Evolutionary conservation across 2,329 filamentous ascomycete genomes (phyloP).

Genomic region (Bipolaris victoriae): DNA sequence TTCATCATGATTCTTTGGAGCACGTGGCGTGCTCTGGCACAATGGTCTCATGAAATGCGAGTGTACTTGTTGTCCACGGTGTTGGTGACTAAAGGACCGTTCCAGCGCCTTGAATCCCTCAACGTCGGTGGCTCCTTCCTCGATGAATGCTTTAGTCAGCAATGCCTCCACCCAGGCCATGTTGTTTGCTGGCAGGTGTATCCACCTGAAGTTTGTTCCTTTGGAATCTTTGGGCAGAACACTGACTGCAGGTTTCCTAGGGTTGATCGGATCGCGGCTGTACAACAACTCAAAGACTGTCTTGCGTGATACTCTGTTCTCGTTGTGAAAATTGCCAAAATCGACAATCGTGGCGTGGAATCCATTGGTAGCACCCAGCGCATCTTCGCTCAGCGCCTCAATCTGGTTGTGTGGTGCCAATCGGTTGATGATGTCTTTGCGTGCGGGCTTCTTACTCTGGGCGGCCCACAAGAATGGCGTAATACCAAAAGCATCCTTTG

Average conservation of each 20-base stretch:
- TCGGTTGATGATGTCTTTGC: constrained; percentile 51
- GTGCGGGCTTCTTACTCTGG: constrained; percentile 39
- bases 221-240: constrained; percentile 51
- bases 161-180: constrained; percentile 68
- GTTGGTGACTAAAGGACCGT: constrained; percentile 66
- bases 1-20: constrained; percentile 39
- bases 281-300: constrained; percentile 48
- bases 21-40: constrained; percentile 57
- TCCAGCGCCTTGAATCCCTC: constrained; percentile 68
- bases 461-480: constrained; percentile 54
- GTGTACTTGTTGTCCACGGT: constrained; percentile 64
- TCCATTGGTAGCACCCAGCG: constrained; percentile 44
- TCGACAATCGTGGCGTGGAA: constrained; percentile 51
- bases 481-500: constrained; percentile 53
- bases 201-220: constrained; percentile 53
- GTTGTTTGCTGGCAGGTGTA: constrained; percentile 57
- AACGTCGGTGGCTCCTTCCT: constrained; percentile 66
- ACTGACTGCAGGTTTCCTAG: constrained; percentile 43
- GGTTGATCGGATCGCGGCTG: constrained; percentile 40
- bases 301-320: constrained; percentile 41
- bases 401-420: constrained; percentile 51
- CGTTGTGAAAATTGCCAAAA: constrained; percentile 47
- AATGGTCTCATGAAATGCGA: constrained; percentile 68
- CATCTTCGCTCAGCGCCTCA: constrained; percentile 45
- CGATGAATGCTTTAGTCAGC: constrained; percentile 69